Base-by-base conservation (phyloP, 352 stramenopile genomes). In the Globisporangium yorkense region DNA sequence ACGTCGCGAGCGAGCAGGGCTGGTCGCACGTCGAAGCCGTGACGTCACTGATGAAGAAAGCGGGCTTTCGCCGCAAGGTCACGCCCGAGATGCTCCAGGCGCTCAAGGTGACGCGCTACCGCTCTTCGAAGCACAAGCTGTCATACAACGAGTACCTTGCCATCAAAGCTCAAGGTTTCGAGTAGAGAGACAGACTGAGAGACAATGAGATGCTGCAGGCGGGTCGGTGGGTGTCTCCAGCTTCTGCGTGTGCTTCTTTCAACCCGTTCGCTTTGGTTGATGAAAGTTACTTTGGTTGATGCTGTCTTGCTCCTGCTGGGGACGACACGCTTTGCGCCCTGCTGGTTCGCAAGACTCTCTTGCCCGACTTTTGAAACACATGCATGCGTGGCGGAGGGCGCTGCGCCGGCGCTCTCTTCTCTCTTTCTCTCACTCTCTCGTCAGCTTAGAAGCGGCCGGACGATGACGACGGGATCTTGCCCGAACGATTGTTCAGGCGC, bases 121-220 rank as follows among this genome's bases (percentile, higher is more conserved):
- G 76, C 52, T 90, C 79, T 61, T 88, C 83, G 51, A 90, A 90
- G 64, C 75, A 90, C 70, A 87, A 88, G 62, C 81, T 93, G 52
- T 76, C 79, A 64, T 90, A 90, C 71, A 68, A 77, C 48, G 77
- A 91, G 67, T 93, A 93, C 57, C 70, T 89, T 48, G 74, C 61
- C 66, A 61, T 84, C 67, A 92, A 88, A 68, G 58, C 65, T 24
- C 52, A 63, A 35, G 55, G 27, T 51, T 40, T 65, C 47, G 59
- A 40, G 9, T 45, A 59, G 29, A 40, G 16, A 43, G 37, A 33
- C n/a, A 6, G 50, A 20, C 13, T 46, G 27, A 65, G 55, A 27
- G 43, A 20, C n/a, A 24, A 27, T n/a, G 43, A 21, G 43, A n/a
- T 10, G 41, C 5, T 46, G n/a, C 41, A 21, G 16, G 41, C 41